Evolutionary conservation across 257 asterid species (phyloP).

Genomic region (Linderniella brevidens): DNA sequence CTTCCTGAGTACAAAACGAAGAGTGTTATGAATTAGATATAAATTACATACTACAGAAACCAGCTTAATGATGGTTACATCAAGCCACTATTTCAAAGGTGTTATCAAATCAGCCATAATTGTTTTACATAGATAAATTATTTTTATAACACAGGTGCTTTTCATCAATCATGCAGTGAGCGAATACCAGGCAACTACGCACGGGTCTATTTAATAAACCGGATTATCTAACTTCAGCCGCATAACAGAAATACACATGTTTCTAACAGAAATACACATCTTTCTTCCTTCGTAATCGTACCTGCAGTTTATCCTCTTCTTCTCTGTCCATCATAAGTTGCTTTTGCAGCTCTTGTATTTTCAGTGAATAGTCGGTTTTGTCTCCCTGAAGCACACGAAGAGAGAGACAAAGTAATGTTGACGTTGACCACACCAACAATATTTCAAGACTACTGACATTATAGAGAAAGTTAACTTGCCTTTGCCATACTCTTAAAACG

Average conservation of each 20-base stretch:
- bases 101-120: no score
- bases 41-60: slow-evolving; percentile 6
- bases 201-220: no score
- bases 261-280: no score
- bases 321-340: slow-evolving; percentile 82
- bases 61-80: slow-evolving; percentile 5
- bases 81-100: background rate
- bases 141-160: no score
- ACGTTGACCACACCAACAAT: background rate
- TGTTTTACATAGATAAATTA: no score
- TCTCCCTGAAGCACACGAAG: slow-evolving; percentile 49
- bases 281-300: slow-evolving; percentile 13
- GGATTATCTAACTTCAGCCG: no score
- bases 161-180: no score
- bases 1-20: slow-evolving; percentile 51
- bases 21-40: slow-evolving; percentile 9
- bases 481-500: slow-evolving; percentile 61
- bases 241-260: no score
- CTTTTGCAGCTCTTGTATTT: slow-evolving; percentile 78
- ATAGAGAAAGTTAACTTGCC: slow-evolving; percentile 31
- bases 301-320: slow-evolving; percentile 87
- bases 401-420: slow-evolving; percentile 14
- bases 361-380: slow-evolving; percentile 53
- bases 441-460: slow-evolving; percentile 3
- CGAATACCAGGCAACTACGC: no score